phyloP scores from a whole-genome alignment of 768 basidiomycete genomes.

The Brasilioporus rufonigricans region DNA sequence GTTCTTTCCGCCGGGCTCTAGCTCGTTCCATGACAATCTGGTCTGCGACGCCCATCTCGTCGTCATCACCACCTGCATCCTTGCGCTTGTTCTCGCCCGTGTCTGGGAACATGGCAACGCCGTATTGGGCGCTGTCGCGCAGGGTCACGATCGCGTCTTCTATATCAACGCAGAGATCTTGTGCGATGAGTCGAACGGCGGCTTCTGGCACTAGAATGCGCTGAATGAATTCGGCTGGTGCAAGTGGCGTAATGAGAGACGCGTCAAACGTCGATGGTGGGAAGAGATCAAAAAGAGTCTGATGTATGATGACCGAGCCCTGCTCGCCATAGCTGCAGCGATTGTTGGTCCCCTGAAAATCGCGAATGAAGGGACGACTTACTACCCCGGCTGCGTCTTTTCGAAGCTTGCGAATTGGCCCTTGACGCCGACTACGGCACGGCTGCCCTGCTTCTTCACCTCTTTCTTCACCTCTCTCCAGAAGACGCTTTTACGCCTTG shows the following conservation, averaged over 20 bases:
- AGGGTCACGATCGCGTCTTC: slow-evolving; percentile 56
- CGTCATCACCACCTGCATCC: slow-evolving; percentile 38
- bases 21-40: slow-evolving; percentile 46
- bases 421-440: slow-evolving; percentile 61
- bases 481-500: slow-evolving; percentile 51
- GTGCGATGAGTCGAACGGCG: slow-evolving; percentile 75
- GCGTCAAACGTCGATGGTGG: slow-evolving; percentile 59
- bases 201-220: slow-evolving; percentile 90
- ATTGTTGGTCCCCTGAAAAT: neutral
- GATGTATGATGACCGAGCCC: slow-evolving; percentile 78
- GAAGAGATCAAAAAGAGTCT: slow-evolving; percentile 73
- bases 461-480: slow-evolving; percentile 67
- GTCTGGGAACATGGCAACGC: slow-evolving; percentile 79
- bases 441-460: slow-evolving; percentile 62
- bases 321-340: slow-evolving; percentile 75
- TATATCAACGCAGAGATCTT: slow-evolving; percentile 56
- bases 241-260: slow-evolving; percentile 58
- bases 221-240: slow-evolving; percentile 73
- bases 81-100: slow-evolving; percentile 28
- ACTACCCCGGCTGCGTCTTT: slow-evolving; percentile 90
- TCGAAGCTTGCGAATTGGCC: slow-evolving; percentile 80
- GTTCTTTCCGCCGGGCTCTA: slow-evolving; percentile 37
- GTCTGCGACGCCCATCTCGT: slow-evolving; percentile 35
- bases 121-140: slow-evolving; percentile 75
- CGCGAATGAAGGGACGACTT: slow-evolving; percentile 32